These are phyloP conservation scores for Monsonia emarginata DNA, from an alignment of 441 rosid genomes.

Conservation along the genomic window DNA sequence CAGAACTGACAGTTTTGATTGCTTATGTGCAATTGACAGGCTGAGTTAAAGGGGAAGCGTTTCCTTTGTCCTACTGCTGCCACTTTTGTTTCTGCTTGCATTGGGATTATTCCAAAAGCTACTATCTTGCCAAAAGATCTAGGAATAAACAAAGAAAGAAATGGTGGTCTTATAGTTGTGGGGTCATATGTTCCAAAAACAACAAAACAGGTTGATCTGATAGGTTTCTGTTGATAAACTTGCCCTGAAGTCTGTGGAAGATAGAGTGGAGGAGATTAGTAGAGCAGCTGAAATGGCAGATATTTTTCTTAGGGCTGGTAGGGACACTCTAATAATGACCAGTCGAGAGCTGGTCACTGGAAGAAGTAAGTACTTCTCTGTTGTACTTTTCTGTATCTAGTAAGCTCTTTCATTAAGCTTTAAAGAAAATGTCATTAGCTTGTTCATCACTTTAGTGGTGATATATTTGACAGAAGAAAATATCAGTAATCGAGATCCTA, in stretches of 20 bases:
- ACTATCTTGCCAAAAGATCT: conserved; percentile 71
- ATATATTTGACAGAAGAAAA: neutral
- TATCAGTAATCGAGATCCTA: neutral
- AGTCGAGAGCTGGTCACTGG: conserved; percentile 85
- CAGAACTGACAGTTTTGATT: conserved; percentile 9
- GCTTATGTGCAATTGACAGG: conserved; percentile 39
- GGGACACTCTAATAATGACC: conserved; percentile 79
- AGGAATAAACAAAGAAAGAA: conserved; percentile 45
- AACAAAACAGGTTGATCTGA: conserved; percentile 94
- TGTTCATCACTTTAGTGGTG: neutral
- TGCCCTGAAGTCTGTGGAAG: conserved; percentile 62
- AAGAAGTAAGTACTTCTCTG: conserved; percentile 42
- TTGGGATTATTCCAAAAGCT: conserved; percentile 76
- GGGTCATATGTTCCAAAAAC: conserved; percentile 98
- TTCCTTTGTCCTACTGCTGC: conserved; percentile 94
- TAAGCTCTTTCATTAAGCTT: neutral
- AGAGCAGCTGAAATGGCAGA: conserved; percentile 70
- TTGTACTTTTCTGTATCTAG: conserved; percentile 1
- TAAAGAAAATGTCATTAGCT: neutral
- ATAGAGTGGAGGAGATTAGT: conserved; percentile 65
- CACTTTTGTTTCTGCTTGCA: conserved; percentile 79
- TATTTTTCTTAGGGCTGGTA: conserved; percentile 45
- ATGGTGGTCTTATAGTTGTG: conserved; percentile 78
- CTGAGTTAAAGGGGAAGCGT: conserved; percentile 70
- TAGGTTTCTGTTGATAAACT: conserved; percentile 82